Evolutionary conservation across 441 rosid species (phyloP), one percentile per base, ranked within the genome.

Genomic region (Pelargonium exstipulatum): DNA sequence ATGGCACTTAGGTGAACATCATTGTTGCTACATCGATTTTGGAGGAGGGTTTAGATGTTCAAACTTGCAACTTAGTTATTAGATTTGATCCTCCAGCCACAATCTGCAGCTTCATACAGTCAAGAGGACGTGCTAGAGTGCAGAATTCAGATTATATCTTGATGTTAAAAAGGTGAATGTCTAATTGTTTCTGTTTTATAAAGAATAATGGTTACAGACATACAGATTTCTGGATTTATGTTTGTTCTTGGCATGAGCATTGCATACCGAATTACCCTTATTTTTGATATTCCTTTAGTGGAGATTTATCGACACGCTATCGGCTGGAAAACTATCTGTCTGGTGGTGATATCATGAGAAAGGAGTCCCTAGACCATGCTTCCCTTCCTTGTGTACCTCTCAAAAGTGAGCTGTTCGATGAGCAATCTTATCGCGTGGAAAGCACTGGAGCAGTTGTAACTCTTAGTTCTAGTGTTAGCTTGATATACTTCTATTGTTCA

Each of bases 111-210:
- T 95, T 88, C 79, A 95, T 95, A 73, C 96, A 92, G 83, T 90
- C 97, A 32, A 85, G 95, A 48, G 99, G 99, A 67, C 96, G 96
- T 75, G 99, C 99, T 29, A 84, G 97, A 83, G 88, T 84, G 97
- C 82, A 73, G 68, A 83, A 89, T 77, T 92, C 98, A 0, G 96
- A 92, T 43, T 95, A 87, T 73, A 20, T 92, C 70, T 78, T 95
- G 82, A 83, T 95, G 94, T 81, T 92, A 77, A 69, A 83, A 66
- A 84, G 80, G 98, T 89, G 72, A 70, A 67, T 20, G 9, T 60
- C 58, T 7, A 29, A 46, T 67, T 9, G 2, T 58, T 70, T 29
- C 57, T 37, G 18, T 75, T 69, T 20, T 20, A 20, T 20, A 20
- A 1, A 20, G 22, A 20, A 20, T 20, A 20, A 20, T 20, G 22